phyloP scores from a whole-genome alignment of 192 early-diverging fungal genomes.

The Coemansia pectinata region DNA sequence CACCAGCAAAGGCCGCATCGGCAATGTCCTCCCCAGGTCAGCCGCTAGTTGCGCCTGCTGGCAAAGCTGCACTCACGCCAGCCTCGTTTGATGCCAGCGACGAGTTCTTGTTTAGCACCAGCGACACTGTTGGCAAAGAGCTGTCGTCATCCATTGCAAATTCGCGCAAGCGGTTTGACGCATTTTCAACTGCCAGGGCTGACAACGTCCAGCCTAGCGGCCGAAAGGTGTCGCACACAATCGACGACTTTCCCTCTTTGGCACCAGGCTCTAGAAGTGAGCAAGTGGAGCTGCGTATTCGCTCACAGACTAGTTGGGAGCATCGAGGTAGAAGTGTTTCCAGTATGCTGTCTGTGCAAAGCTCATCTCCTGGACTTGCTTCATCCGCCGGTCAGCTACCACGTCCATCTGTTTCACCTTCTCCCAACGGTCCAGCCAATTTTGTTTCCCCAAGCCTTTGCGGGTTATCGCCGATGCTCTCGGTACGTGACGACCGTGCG shows the following conservation, averaged over 20 bases:
- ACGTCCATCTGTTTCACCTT: background rate
- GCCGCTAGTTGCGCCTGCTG: background rate
- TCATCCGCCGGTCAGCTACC: background rate
- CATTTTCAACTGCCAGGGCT: background rate
- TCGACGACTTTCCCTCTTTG: constrained; percentile 43
- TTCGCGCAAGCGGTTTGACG: background rate
- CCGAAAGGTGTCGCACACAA: constrained; percentile 24
- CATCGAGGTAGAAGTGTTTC: constrained; percentile 12
- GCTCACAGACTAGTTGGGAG: constrained; percentile 35
- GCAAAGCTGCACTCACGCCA: constrained; percentile 11
- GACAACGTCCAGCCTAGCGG: background rate
- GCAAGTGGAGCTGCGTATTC: constrained; percentile 9
- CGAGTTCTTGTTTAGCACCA: constrained; percentile 1
- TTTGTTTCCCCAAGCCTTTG: background rate
- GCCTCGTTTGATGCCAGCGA: constrained; percentile 12
- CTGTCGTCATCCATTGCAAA: background rate
- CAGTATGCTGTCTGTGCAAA: constrained; percentile 15
- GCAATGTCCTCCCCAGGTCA: constrained; percentile 28
- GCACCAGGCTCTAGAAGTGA: constrained; percentile 23
- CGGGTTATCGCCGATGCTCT: constrained; percentile 11
- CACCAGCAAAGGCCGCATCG: constrained; percentile 23
- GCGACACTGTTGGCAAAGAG: constrained; percentile 3
- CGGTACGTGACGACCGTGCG: background rate
- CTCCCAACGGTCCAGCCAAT: background rate
- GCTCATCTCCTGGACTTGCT: constrained; percentile 11